Evolutionary conservation across 2,329 filamentous ascomycete species (phyloP), one percentile per base, ranked within the genome.

Genomic region (Herpotrichia juniperi): DNA sequence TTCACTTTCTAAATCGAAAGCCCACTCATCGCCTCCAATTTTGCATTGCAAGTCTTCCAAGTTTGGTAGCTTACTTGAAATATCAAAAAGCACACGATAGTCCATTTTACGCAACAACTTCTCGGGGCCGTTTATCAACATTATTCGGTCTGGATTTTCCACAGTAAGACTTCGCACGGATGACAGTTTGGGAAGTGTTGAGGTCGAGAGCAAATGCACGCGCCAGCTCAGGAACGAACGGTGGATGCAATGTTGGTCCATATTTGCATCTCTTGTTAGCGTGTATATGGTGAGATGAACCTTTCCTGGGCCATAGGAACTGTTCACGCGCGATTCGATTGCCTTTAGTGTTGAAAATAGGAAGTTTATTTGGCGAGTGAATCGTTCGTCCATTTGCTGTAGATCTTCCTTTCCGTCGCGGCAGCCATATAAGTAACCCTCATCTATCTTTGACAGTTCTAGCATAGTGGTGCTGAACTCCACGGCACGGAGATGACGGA

Each of bases 221-320:
- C 59, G 52, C 59, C 54, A 61, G 25, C 48, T 42, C 7, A 30
- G 22, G 22, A 25, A 17, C 21, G 47, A 14, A 14, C 50, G 44
- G 35, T 50, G 45, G 26, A 14, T 40, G 49, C 37, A 32, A n/a
- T n/a, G n/a, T n/a, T n/a, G n/a, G 25, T n/a, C 17, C n/a, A 16
- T 9, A 26, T n/a, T 16, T 5, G 9, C 9, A 11, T 28, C 10
- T 40, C 32, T 24, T 17, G 39, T 42, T 3, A 16, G 35, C 12
- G 39, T 56, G 45, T 42, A 39, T 24, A 56, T 42, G 30, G 32
- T 39, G 17, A 48, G 22, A 16, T 28, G 22, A 8, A 9, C 17
- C 14, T 30, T 39, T 21, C 45, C 45, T 8, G 5, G n/a, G n/a
- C n/a, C n/a, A n/a, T n/a, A n/a, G n/a, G n/a, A n/a, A n/a, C n/a